Percentiles rank a stretch among this genome's conserved stretches.
phyloP scores from a whole-genome alignment of 352 stramenopile genomes.

The Elongisporangium undulatum region DNA sequence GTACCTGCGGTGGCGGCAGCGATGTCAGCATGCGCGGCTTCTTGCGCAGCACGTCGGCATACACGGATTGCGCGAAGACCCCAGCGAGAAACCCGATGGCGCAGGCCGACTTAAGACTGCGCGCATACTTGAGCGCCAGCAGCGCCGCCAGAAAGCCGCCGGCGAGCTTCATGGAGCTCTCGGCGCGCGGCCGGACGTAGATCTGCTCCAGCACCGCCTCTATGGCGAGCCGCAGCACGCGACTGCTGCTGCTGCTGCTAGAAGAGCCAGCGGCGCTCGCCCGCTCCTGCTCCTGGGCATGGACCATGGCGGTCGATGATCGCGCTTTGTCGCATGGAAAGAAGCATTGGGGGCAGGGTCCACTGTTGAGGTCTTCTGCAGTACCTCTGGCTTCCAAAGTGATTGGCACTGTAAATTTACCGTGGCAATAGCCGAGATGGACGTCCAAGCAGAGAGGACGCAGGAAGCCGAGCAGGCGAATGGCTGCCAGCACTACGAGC shows the following conservation, averaged over 20 bases:
- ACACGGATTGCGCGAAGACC: constrained; percentile 66
- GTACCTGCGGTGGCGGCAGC: constrained; percentile 4
- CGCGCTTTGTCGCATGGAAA: not conserved
- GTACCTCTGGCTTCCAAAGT: not conserved
- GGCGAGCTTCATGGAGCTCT: constrained; percentile 54
- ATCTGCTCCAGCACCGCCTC: constrained; percentile 17
- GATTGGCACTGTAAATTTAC: not conserved
- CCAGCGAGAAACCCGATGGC: constrained; percentile 56
- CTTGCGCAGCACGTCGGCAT: constrained; percentile 61
- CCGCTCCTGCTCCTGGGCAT: constrained; percentile 5
- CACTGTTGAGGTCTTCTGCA: not conserved
- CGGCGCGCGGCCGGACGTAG: constrained; percentile 25
- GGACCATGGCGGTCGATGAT: not conserved
- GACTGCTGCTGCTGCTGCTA: constrained; percentile 7
- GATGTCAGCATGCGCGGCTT: constrained; percentile 14
- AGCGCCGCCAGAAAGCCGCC: constrained; percentile 55
- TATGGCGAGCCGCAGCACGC: constrained; percentile 11
- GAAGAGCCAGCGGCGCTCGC: constrained; percentile 1
- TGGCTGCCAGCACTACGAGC: constrained; percentile 54
- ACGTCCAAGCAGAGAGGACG: not conserved
- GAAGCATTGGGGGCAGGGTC: not conserved
- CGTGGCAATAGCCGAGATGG: not conserved
- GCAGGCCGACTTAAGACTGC: constrained; percentile 55
- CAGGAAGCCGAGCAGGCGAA: no score
- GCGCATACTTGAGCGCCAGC: constrained; percentile 51